Conservation (phyloP, 257 asterid species). For the Leptodermis oblonga region DNA sequence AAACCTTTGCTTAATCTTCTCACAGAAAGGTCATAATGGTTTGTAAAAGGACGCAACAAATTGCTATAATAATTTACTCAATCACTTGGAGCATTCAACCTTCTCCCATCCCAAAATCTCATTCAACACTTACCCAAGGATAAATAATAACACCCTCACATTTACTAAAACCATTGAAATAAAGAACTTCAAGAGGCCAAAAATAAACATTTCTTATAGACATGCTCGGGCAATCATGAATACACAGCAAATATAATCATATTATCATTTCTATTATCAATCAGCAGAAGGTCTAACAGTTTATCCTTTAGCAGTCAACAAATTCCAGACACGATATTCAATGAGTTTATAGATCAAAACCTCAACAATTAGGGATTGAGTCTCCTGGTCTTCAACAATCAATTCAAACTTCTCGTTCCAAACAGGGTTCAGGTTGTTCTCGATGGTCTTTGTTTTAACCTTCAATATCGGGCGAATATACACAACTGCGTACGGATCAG, state of each 20-base stretch:
- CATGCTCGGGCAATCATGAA: background rate
- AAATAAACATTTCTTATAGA: background rate
- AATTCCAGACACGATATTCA: background rate
- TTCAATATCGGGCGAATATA: constrained; percentile 86
- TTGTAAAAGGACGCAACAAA: background rate
- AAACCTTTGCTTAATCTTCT: constrained; percentile 1
- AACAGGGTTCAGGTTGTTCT: constrained; percentile 88
- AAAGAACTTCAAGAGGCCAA: background rate
- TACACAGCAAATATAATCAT: background rate
- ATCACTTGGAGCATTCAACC: background rate
- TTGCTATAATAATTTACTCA: background rate
- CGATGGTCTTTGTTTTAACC: constrained; percentile 83
- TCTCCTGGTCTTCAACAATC: constrained; percentile 97
- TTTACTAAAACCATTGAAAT: background rate
- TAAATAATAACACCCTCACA: background rate
- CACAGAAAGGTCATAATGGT: background rate
- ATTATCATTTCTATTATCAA: background rate
- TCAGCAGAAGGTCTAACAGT: background rate
- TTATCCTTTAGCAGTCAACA: constrained; percentile 6
- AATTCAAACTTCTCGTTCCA: constrained; percentile 78
- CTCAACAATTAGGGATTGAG: constrained; percentile 79
- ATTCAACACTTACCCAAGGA: background rate
- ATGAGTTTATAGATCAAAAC: constrained; percentile 35
- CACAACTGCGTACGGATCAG: constrained; percentile 83
- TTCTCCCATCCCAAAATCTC: background rate